These are phyloP conservation scores for Osmozyma mogii DNA, from an alignment of 805 yeast species.

Conservation along the genomic window DNA sequence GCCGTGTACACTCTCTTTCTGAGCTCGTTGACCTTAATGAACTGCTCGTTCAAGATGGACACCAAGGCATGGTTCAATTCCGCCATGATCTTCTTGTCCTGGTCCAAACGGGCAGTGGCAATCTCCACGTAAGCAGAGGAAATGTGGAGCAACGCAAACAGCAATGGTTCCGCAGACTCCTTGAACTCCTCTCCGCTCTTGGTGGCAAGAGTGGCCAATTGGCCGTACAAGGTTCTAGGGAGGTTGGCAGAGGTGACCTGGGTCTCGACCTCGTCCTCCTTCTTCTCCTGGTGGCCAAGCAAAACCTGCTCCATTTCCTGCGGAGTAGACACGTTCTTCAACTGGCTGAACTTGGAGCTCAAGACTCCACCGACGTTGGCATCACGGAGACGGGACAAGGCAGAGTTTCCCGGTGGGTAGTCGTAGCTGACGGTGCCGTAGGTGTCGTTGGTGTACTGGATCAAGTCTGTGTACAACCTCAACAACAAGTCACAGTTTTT, in stretches of 20 bases:
- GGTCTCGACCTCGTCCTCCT: slow-evolving; percentile 15
- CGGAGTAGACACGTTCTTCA: slow-evolving; percentile 57
- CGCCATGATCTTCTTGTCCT: slow-evolving; percentile 54
- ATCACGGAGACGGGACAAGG: slow-evolving; percentile 49
- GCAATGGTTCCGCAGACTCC: slow-evolving; percentile 39
- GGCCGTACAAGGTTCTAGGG: slow-evolving; percentile 71
- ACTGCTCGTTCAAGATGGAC: slow-evolving; percentile 45
- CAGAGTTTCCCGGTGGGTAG: slow-evolving; percentile 59
- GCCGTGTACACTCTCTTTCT: slow-evolving; percentile 65
- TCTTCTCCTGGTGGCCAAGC: slow-evolving; percentile 20
- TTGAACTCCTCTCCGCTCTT: slow-evolving; percentile 37
- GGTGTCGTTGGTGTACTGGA: slow-evolving; percentile 40
- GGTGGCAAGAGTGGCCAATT: slow-evolving; percentile 49
- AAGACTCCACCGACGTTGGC: slow-evolving; percentile 55
- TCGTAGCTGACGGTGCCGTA: slow-evolving; percentile 73
- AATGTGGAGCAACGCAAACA: slow-evolving; percentile 45
- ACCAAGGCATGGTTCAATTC: slow-evolving; percentile 54
- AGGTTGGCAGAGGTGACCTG: slow-evolving; percentile 30
- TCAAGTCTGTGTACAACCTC: slow-evolving; percentile 46
- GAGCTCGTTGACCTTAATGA: slow-evolving; percentile 50
- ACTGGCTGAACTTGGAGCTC: slow-evolving; percentile 47
- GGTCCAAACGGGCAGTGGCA: slow-evolving; percentile 62
- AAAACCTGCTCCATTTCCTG: slow-evolving; percentile 58
- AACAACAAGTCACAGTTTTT: slow-evolving; percentile 58
- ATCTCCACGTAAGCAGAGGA: slow-evolving; percentile 53